These are phyloP conservation scores for Acrodontium crateriforme DNA, from an alignment of 2,329 filamentous ascomycete species.

Conservation along the genomic window DNA sequence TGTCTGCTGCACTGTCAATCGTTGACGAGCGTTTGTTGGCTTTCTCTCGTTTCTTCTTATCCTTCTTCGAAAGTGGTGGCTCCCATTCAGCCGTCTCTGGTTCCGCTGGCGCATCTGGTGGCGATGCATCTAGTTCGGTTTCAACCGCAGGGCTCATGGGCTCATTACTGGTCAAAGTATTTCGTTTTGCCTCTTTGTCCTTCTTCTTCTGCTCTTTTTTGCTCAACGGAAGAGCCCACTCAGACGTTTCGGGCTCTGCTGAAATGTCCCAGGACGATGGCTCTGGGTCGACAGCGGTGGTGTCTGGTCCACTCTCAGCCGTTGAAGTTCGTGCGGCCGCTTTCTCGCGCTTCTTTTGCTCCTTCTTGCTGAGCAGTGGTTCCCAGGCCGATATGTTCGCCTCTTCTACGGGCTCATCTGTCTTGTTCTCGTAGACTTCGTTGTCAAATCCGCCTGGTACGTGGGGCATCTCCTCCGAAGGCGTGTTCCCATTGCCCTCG, in stretches of 20 bases:
- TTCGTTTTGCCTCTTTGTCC: slow-evolving; percentile 33
- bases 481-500: slow-evolving; percentile 43
- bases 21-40: slow-evolving; percentile 22
- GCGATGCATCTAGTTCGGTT: slow-evolving; percentile 11
- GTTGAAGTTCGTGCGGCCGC: slow-evolving; percentile 18
- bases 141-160: no score
- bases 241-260: slow-evolving; percentile 6
- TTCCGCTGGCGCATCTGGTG: slow-evolving; percentile 2
- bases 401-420: background rate
- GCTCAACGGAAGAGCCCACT: slow-evolving; percentile 17
- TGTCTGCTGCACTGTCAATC: background rate
- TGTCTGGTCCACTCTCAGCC: background rate
- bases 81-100: slow-evolving; percentile 5
- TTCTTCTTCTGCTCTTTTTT: slow-evolving; percentile 17
- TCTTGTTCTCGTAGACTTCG: slow-evolving; percentile 13
- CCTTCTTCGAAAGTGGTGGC: slow-evolving; percentile 8
- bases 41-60: slow-evolving; percentile 10
- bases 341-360: slow-evolving; percentile 33
- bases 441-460: slow-evolving; percentile 49
- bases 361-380: slow-evolving; percentile 21
- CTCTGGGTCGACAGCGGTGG: background rate
- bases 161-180: no score
- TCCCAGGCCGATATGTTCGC: slow-evolving; percentile 25
- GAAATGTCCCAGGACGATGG: no score
- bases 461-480: slow-evolving; percentile 33